Evolutionary conservation across 139 green algal genomes (phyloP), one percentile per base, ranked within the genome.

Genomic region (Tetradesmus lagerheimii): DNA sequence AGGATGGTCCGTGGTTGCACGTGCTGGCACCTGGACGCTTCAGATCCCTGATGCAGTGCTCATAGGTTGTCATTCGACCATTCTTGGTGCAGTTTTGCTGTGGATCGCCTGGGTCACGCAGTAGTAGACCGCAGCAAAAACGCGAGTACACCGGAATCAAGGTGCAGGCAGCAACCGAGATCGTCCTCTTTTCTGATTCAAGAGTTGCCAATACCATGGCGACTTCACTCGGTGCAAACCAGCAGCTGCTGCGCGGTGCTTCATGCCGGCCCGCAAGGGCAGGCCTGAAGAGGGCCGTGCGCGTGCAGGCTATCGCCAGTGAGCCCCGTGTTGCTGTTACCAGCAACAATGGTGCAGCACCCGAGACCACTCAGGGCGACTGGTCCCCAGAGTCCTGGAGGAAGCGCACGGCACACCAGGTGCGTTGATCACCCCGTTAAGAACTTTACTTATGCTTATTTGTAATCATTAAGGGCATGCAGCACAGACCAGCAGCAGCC

Each of bases 301-400:
- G 64, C 37, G 83, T 88, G 29, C 83, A 80, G 14, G 83, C 83
- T 62, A 43, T 88, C 0, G 83, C 83, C 34, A 80, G 57, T 31
- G 83, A 88, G 83, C 53, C 82, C 29, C 83, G 83, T 31, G 83
- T 88, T 29, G 83, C 31, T 23, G 57, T 88, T n/a, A 31, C 43
- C 38, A 78, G 80, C 80, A 71, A 53, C 41, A 84, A 85, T 62
- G 74, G 66, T 6, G 41, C 62, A 88, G 57, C 89, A 57, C 41
- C 71, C 16, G 34, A 6, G n/a, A 67, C 38, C 29, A 29, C 15
- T 37, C 41, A 62, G 62, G 74, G 35, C n/a, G 50, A 74, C 43
- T 96, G 94, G 95, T 64, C 31, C 20, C 92, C 94, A n/a, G 37
- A 88, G 25, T 93, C 78, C 86, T 97, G 95, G 95, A 83, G 93